These are phyloP conservation scores for Candida dendrica DNA, from an alignment of 805 yeast genomes.

Conservation along the genomic window DNA sequence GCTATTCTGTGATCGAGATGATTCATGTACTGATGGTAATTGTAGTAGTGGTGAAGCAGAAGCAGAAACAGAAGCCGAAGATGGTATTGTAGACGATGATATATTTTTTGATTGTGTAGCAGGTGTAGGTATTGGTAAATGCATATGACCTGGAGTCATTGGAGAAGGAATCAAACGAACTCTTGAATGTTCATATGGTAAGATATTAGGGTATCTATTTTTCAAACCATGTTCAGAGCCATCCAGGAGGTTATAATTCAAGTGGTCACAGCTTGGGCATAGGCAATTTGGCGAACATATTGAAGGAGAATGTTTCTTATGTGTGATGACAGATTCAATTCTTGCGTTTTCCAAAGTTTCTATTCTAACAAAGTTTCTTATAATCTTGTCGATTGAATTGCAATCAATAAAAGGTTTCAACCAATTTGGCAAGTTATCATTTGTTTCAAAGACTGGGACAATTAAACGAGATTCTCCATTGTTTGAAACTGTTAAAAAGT, in stretches of 20 bases:
- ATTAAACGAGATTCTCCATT: background rate
- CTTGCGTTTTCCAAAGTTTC: constrained; percentile 27
- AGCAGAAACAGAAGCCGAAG: too few species aligned
- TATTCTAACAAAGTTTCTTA: constrained; percentile 22
- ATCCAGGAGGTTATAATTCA: constrained; percentile 6
- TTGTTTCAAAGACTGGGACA: background rate
- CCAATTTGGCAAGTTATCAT: constrained; percentile 24
- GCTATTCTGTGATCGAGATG: constrained; percentile 26
- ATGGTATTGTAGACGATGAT: too few species aligned
- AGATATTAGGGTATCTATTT: constrained; percentile 80
- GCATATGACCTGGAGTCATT: constrained; percentile 7
- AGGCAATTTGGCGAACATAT: constrained; percentile 5
- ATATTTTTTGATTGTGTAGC: background rate
- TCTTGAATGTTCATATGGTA: constrained; percentile 79
- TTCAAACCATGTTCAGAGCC: constrained; percentile 30
- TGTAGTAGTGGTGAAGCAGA: too few species aligned
- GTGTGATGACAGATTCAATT: constrained; percentile 11
- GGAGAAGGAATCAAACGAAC: constrained; percentile 41
- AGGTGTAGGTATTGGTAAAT: background rate
- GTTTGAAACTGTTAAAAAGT: background rate
- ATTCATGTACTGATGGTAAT: background rate
- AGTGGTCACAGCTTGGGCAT: constrained; percentile 6
- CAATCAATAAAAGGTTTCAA: constrained; percentile 13
- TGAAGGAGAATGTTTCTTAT: constrained; percentile 9
- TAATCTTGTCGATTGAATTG: constrained; percentile 15